phyloP scores from a whole-genome alignment of 1,139 yeast genomes.

The Lizanozyma gosingica region DNA sequence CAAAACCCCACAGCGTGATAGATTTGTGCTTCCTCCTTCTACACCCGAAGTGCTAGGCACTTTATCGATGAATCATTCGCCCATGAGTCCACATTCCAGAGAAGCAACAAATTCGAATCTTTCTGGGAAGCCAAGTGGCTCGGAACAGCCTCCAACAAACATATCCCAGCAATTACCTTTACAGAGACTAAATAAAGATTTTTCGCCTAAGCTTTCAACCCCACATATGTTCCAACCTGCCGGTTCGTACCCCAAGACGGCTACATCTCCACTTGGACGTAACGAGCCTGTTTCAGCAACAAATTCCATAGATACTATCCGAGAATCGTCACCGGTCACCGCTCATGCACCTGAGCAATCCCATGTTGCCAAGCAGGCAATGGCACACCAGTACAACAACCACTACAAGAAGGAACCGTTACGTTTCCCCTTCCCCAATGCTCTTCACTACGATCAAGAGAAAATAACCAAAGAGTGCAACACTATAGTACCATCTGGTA shows the following conservation, averaged over 20 bases:
- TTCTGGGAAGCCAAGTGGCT: background rate
- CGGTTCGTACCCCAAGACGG: no score
- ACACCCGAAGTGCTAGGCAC: background rate
- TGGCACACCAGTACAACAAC: conserved; percentile 24
- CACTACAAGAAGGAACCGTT: conserved; percentile 39
- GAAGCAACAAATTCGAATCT: no score
- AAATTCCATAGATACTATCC: conserved; percentile 17
- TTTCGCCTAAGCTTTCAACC: background rate
- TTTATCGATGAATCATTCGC: background rate
- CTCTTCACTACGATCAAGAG: conserved; percentile 32
- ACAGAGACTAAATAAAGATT: background rate
- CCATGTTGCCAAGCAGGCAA: conserved; percentile 10
- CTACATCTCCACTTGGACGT: conserved; percentile 4
- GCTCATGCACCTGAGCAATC: conserved; percentile 16
- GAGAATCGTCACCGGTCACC: conserved; percentile 17
- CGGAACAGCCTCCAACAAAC: background rate
- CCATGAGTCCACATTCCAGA: background rate
- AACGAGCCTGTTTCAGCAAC: conserved; percentile 5
- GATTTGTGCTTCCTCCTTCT: background rate
- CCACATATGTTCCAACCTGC: no score
- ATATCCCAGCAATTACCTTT: background rate
- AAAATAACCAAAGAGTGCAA: conserved; percentile 19
- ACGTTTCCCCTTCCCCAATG: conserved; percentile 29
- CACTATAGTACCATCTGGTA: conserved; percentile 11
- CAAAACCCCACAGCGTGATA: background rate